These are phyloP conservation scores for Suillus decipiens DNA, from an alignment of 768 basidiomycete species.

Conservation along the genomic window DNA sequence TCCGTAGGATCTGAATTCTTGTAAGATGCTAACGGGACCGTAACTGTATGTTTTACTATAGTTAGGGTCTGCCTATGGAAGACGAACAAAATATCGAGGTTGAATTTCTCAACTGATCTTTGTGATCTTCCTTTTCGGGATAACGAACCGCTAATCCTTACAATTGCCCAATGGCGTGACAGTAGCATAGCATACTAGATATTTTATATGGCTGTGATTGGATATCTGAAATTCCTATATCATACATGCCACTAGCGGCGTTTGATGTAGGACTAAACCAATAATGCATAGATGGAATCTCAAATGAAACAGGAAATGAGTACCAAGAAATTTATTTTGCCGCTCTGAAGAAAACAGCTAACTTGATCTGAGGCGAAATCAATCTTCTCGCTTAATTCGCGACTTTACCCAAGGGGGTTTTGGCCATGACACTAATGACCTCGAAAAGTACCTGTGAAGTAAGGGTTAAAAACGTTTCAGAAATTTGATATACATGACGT, in stretches of 20 bases:
- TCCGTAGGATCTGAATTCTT: not conserved
- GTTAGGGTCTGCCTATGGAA: not conserved
- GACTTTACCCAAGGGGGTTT: constrained; percentile 72
- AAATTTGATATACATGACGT: constrained; percentile 26
- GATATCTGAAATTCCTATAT: not conserved
- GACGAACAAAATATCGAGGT: not conserved
- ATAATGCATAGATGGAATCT: constrained; percentile 3
- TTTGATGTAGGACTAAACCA: not conserved
- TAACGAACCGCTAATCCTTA: not conserved
- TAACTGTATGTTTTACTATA: not conserved
- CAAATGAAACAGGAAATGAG: not conserved
- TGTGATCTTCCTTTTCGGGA: not conserved
- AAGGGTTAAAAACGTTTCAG: constrained; percentile 13
- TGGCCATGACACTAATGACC: constrained; percentile 77
- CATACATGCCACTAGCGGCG: not conserved
- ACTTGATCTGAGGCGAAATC: not conserved
- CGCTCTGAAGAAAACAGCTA: not conserved
- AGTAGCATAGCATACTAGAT: not conserved
- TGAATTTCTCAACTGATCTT: not conserved
- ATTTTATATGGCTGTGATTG: not conserved
- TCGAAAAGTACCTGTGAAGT: constrained; percentile 64
- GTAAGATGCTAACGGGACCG: not conserved
- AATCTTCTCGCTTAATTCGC: constrained; percentile 17
- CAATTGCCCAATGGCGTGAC: not conserved
- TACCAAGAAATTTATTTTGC: not conserved